These are phyloP conservation scores for Vitis rotundifolia DNA, from an alignment of 164 flowering plant species.

Conservation along the genomic window DNA sequence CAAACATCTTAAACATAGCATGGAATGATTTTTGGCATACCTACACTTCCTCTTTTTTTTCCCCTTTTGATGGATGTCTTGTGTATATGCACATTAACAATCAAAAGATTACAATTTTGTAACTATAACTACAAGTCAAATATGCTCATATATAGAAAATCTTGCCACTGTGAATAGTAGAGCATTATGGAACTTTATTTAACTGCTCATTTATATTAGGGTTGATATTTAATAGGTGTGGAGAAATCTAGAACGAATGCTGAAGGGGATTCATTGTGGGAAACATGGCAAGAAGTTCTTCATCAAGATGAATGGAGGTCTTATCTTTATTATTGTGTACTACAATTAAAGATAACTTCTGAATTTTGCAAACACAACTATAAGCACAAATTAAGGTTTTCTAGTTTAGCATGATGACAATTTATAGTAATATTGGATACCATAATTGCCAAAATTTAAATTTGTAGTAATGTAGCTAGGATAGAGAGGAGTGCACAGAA, in stretches of 20 bases:
- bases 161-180: conserved; percentile 3
- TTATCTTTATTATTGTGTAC: background rate
- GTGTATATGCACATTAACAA: too few species aligned
- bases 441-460: conserved; percentile 6
- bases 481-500: conserved; percentile 98
- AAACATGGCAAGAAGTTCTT: conserved; percentile 96
- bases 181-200: background rate
- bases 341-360: background rate
- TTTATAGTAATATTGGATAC: background rate
- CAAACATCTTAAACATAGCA: too few species aligned
- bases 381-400: background rate
- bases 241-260: conserved; percentile 96
- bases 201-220: conserved; percentile 5
- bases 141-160: too few species aligned
- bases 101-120: too few species aligned
- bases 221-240: conserved; percentile 53
- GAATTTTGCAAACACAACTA: background rate
- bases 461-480: conserved; percentile 80
- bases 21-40: too few species aligned
- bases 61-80: too few species aligned
- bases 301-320: conserved; percentile 99
- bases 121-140: background rate
- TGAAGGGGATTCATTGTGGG: conserved; percentile 99
- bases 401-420: background rate
- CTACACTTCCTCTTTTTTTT: too few species aligned